Evolutionary conservation across 2,329 filamentous ascomycete genomes (phyloP), one percentile per base, ranked within the genome.

Genomic region (Conoideocrella luteorostrata): DNA sequence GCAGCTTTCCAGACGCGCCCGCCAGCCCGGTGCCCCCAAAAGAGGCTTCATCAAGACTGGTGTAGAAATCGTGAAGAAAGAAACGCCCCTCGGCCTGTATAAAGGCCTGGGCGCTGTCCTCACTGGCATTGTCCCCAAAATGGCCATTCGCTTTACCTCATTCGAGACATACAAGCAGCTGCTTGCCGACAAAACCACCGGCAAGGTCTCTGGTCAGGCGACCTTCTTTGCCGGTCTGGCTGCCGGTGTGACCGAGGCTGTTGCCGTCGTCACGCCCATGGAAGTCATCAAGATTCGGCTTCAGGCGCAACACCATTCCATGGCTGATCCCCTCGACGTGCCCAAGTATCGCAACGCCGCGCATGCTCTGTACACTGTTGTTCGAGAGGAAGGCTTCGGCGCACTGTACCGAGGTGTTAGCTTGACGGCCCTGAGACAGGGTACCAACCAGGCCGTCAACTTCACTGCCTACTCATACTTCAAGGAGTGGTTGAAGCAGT

Each of bases 261-360:
- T 98, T 35, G 84, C 87, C 39, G 88, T 98, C 41, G 93, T 98
- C 45, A 96, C 90, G 23, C 93, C 93, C 5, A 98, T 98, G 93
- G 93, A 98, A 72, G 93, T 98, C 49, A 81, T 98, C 69, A 98
- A 98, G 78, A 98, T 98, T 63, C 86, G 93, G 39, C 79, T 98
- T 55, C 93, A 98, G 75, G 91, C 91, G 4, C 93, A 98, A 70
- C 88, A 96, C 71, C 93, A 98, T 79, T 88, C 82, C 63, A 93
- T 98, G 84, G 89, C 93, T 39, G 93, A 98, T 63, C 93, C 93
- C 5, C 82, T 97, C 54, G 93, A 97, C 64, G 67, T 96, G 7
- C 93, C 93, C 52, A 97, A 97, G 71, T 97, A 97, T 74, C 87
- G 91, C 63, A 96, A 95, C 67, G 91, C 91, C 21, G 89, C 89